These are phyloP conservation scores for Conticribra guillardii DNA, from an alignment of 108 stramenopile genomes.

Conservation along the genomic window DNA sequence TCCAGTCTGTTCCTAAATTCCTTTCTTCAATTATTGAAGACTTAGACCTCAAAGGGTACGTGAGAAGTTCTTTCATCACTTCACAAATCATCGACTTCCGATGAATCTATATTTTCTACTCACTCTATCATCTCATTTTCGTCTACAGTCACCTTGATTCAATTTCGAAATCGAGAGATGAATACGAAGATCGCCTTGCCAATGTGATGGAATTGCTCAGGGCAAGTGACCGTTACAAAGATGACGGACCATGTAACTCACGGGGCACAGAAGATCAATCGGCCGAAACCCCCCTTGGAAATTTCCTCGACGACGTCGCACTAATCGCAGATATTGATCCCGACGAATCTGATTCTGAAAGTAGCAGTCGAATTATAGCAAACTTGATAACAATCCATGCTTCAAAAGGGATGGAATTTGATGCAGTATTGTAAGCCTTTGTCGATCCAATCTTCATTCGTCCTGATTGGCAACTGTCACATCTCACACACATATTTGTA, in stretches of 20 bases:
- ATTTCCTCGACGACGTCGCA: slow-evolving; percentile 83
- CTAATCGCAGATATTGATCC: slow-evolving; percentile 73
- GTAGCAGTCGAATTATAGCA: slow-evolving; percentile 58
- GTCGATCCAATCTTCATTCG: not conserved
- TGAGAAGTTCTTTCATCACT: not conserved
- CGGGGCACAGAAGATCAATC: slow-evolving; percentile 9
- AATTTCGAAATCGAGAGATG: slow-evolving; percentile 26
- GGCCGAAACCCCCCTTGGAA: slow-evolving; percentile 54
- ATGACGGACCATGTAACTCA: slow-evolving; percentile 62
- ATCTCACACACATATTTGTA: not conserved
- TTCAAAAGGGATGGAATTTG: slow-evolving; percentile 93
- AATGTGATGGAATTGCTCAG: slow-evolving; percentile 74
- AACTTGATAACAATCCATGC: slow-evolving; percentile 93
- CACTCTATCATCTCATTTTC: no score
- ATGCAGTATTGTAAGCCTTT: slow-evolving; percentile 74
- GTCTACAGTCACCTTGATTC: not conserved
- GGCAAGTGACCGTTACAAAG: slow-evolving; percentile 63
- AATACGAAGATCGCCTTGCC: slow-evolving; percentile 69
- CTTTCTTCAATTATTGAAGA: slow-evolving; percentile 59
- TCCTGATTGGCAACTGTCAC: not conserved
- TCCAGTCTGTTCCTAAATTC: slow-evolving; percentile 47
- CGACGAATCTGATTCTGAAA: slow-evolving; percentile 38
- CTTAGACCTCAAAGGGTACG: slow-evolving; percentile 44
- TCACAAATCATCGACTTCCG: not conserved
- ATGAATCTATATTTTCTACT: not conserved